phyloP scores from a whole-genome alignment of 148 eudicot species.

The Rhododendron williamsianum region DNA sequence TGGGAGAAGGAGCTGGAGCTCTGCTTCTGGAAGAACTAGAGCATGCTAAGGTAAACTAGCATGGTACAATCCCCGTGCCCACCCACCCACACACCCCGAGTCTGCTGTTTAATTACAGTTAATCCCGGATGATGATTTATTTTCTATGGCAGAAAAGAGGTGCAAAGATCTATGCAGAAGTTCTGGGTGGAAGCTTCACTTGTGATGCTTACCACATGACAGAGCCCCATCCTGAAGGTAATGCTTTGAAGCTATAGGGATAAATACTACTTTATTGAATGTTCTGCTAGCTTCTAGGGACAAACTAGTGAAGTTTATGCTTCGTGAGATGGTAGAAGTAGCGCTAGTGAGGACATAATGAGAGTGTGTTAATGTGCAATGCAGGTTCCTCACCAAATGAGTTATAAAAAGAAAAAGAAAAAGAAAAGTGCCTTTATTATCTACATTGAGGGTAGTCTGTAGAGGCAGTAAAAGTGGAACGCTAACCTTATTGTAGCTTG shows the following conservation, averaged over 20 bases:
- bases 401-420: too few species aligned
- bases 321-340: neutral
- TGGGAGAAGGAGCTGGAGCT: slow-evolving; percentile 99
- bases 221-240: slow-evolving; percentile 97
- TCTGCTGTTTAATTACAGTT: neutral
- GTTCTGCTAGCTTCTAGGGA: neutral
- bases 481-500: neutral
- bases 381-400: neutral
- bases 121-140: neutral
- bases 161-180: slow-evolving; percentile 88
- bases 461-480: neutral
- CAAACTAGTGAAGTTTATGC: neutral
- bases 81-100: neutral
- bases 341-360: neutral
- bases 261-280: neutral
- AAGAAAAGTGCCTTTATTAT: neutral
- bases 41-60: slow-evolving; percentile 67
- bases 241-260: neutral
- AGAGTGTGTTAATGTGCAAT: neutral
- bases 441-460: neutral
- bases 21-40: slow-evolving; percentile 90
- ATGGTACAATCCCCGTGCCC: neutral
- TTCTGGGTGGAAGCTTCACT: slow-evolving; percentile 95
- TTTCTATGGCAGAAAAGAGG: slow-evolving; percentile 63
- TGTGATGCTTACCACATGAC: slow-evolving; percentile 99